phyloP scores from a whole-genome alignment of 345 rosid species.

The Arabis alpina region DNA sequence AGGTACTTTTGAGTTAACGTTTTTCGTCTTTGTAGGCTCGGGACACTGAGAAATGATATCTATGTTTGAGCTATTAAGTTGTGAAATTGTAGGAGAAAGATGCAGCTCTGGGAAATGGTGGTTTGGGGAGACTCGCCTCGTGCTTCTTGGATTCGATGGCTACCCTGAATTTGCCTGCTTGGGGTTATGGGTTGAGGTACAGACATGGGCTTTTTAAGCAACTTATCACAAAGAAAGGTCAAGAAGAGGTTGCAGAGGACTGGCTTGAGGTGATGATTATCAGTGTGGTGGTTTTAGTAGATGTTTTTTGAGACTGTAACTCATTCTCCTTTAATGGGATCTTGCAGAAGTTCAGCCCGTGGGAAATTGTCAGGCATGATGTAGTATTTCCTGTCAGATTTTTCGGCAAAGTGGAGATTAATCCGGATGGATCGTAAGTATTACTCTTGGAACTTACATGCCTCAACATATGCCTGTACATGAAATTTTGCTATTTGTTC shows the following conservation, averaged over 20 bases:
- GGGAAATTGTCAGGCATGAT: conserved; percentile 98
- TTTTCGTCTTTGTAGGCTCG: conserved; percentile 2
- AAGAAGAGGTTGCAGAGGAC: conserved; percentile 94
- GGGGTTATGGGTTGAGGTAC: conserved; percentile 98
- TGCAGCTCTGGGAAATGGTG: conserved; percentile 99
- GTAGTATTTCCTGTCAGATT: conserved; percentile 85
- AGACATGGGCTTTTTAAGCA: conserved; percentile 93
- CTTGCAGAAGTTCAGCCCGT: conserved; percentile 95
- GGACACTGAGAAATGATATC: neutral
- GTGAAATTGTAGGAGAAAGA: conserved; percentile 76
- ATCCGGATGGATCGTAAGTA: conserved; percentile 87
- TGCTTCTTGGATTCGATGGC: conserved; percentile 99
- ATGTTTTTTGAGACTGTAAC: conserved; percentile 28
- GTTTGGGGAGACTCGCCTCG: conserved; percentile 96
- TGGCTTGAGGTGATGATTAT: conserved; percentile 84
- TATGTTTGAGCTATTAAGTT: conserved; percentile 8
- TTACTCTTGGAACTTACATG: conserved; percentile 27
- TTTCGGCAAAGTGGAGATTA: conserved; percentile 75
- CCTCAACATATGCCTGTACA: neutral
- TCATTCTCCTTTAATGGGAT: conserved; percentile 38
- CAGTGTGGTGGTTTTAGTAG: conserved; percentile 12
- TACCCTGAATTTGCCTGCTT: conserved; percentile 91
- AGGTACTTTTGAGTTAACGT: conserved; percentile 51
- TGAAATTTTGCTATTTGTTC: neutral
- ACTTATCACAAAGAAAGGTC: conserved; percentile 80